Evolutionary conservation across 1,284 basidiomycete species (phyloP).

Genomic region (Boletellus sp.): DNA sequence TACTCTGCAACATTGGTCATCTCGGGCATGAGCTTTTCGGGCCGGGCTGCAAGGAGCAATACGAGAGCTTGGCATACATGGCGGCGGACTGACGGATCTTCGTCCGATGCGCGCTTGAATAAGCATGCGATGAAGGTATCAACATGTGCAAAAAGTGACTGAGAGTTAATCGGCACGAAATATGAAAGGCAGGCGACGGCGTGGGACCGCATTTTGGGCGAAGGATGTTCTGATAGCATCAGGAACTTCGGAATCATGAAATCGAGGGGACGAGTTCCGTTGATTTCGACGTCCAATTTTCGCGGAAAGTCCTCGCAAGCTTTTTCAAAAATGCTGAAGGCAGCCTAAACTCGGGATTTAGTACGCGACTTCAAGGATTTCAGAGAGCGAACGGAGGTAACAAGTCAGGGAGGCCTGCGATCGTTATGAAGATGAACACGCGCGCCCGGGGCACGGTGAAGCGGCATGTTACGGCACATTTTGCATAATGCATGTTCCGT

Average conservation of each 20-base stretch:
- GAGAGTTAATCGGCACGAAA: constrained; percentile 82
- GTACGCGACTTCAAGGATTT: constrained; percentile 13
- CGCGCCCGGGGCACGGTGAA: not conserved
- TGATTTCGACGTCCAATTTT: constrained; percentile 91
- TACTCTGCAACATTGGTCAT: constrained; percentile 96
- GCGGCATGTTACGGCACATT: constrained; percentile 8
- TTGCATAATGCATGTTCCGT: not conserved
- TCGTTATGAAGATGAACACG: constrained; percentile 1
- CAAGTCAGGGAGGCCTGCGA: constrained; percentile 1
- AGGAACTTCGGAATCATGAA: constrained; percentile 96
- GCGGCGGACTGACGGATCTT: constrained; percentile 88
- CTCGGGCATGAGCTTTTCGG: constrained; percentile 96
- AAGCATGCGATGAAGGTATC: constrained; percentile 90
- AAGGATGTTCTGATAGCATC: constrained; percentile 76
- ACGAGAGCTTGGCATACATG: constrained; percentile 97
- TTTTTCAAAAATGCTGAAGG: constrained; percentile 93
- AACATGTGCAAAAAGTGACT: constrained; percentile 85
- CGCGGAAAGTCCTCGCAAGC: constrained; percentile 96
- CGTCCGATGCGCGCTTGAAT: constrained; percentile 93
- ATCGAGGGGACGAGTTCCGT: constrained; percentile 83
- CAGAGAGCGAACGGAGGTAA: constrained; percentile 9
- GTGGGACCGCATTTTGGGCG: constrained; percentile 87
- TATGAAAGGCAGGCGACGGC: constrained; percentile 93
- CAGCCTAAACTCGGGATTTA: constrained; percentile 56
- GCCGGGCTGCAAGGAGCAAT: constrained; percentile 85